Conservation (phyloP, 2,329 filamentous ascomycete species). For the Fusarium verticillioides region DNA sequence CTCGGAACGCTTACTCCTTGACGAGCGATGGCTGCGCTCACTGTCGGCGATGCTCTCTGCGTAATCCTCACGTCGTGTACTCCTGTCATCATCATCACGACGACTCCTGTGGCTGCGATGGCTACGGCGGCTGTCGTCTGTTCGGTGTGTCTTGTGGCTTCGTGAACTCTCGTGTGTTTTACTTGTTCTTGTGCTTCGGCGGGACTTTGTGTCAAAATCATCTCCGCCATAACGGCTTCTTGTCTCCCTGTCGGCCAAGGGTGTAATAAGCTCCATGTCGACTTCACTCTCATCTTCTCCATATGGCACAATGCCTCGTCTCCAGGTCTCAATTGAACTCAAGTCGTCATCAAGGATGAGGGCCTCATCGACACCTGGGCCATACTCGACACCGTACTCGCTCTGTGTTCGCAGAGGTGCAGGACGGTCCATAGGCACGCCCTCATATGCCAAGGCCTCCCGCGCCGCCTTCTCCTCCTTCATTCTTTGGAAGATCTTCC, state of each 20-base stretch:
- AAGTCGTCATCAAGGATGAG: constrained; percentile 68
- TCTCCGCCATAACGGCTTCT: constrained; percentile 49
- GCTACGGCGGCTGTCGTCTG: constrained; percentile 46
- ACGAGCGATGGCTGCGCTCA: constrained; percentile 49
- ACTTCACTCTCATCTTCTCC: constrained; percentile 61
- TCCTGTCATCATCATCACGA: constrained; percentile 34
- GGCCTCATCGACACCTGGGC: constrained; percentile 62
- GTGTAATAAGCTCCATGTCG: constrained; percentile 68
- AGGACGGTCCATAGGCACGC: constrained; percentile 39
- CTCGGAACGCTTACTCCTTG: constrained; percentile 50
- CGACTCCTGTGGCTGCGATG: constrained; percentile 43
- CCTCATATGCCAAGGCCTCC: constrained; percentile 46
- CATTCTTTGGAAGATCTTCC: constrained; percentile 96
- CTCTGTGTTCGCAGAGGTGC: constrained; percentile 44
- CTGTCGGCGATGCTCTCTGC: constrained; percentile 54
- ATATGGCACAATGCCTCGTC: constrained; percentile 63
- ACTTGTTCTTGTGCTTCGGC: constrained; percentile 49
- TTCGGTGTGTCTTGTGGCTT: constrained; percentile 45
- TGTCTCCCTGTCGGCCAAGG: constrained; percentile 62
- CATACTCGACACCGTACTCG: constrained; percentile 47
- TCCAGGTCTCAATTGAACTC: constrained; percentile 68
- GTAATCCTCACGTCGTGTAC: constrained; percentile 35
- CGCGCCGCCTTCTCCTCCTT: constrained; percentile 53
- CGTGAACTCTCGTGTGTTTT: constrained; percentile 45
- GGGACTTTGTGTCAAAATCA: constrained; percentile 54